These are phyloP conservation scores for Aspergillus kassunensis DNA, from an alignment of 495 filamentous ascomycete species.

Conservation along the genomic window DNA sequence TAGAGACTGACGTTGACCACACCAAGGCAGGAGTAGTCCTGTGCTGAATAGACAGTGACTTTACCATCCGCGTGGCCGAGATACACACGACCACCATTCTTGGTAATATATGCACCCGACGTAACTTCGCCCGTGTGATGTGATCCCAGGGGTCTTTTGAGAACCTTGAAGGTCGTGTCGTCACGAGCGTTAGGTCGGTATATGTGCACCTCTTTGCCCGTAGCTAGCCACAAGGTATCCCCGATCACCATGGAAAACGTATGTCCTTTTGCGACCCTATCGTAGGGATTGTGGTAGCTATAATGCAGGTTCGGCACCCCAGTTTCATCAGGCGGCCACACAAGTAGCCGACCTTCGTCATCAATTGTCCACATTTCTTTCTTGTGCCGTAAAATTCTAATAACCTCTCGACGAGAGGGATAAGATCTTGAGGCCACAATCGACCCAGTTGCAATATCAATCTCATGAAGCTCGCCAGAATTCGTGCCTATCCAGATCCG, in stretches of 20 bases:
- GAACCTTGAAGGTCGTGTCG: conserved; percentile 64
- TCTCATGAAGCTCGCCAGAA: conserved; percentile 79
- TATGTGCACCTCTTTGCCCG: conserved; percentile 81
- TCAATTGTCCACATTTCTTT: conserved; percentile 94
- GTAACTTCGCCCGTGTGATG: conserved; percentile 80
- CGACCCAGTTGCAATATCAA: conserved; percentile 69
- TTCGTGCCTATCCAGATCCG: conserved; percentile 90
- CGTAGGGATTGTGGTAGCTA: conserved; percentile 56
- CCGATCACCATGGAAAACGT: conserved; percentile 81
- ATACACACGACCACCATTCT: conserved; percentile 76
- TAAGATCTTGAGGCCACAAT: conserved; percentile 63
- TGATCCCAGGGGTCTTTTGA: conserved; percentile 62
- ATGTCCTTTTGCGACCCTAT: conserved; percentile 74
- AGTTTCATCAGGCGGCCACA: conserved; percentile 79
- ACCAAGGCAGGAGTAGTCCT: conserved; percentile 67
- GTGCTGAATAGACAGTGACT: conserved; percentile 80
- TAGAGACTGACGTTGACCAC: conserved; percentile 85
- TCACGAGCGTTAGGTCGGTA: conserved; percentile 70
- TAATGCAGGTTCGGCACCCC: conserved; percentile 70
- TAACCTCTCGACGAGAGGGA: conserved; percentile 76
- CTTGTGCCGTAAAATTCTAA: conserved; percentile 80
- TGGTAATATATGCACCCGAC: conserved; percentile 69
- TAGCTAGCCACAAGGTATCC: conserved; percentile 80
- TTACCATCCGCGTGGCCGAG: conserved; percentile 94
- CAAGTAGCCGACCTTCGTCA: conserved; percentile 78